Evolutionary conservation across 352 stramenopile species (phyloP), one percentile per base, ranked within the genome.

Genomic region (Pythium chondricola): DNA sequence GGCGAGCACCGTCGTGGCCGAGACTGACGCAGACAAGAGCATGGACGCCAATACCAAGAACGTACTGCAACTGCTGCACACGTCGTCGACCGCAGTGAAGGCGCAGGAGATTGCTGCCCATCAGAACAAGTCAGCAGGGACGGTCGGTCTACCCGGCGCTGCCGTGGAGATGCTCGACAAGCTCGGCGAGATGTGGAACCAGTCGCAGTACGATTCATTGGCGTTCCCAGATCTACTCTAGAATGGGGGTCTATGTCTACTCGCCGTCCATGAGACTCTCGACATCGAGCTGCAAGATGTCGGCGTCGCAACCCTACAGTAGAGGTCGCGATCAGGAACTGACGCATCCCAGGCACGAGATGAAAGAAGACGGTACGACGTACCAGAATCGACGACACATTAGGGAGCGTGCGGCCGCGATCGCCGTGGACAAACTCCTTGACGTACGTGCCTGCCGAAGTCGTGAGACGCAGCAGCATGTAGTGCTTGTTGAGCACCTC

Each of bases 341-440:
- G 37, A 42, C 41, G 61, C 32, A 20, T 40, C 13, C 26, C 48
- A 37, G n/a, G n/a, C n/a, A n/a, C n/a, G n/a, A n/a, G n/a, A n/a
- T n/a, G n/a, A n/a, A n/a, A n/a, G n/a, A n/a, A n/a, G n/a, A n/a
- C n/a, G n/a, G 43, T 33, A 39, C 13, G 43, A 57, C 65, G 8
- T 74, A 85, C 83, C 40, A 98, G 63, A 52, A 98, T 81, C 10
- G 80, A 77, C 6, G 83, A 74, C 9, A 99, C 74, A 61, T 94
- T 98, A 11, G 97, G 97, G 52, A 84, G 54, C n/a, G 97, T 99
- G 40, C 97, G 83, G 9, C 96, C 95, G 29, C 98, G 89, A 75
- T 99, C 97, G 16, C 96, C 95, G 66, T 99, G 96, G 20, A 99
- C 93, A 67, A 99, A 99, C 73, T 99, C 97, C 64, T 99, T 99